phyloP scores from a whole-genome alignment of 116 monocot species.

The Trichopus zeylanicus region DNA sequence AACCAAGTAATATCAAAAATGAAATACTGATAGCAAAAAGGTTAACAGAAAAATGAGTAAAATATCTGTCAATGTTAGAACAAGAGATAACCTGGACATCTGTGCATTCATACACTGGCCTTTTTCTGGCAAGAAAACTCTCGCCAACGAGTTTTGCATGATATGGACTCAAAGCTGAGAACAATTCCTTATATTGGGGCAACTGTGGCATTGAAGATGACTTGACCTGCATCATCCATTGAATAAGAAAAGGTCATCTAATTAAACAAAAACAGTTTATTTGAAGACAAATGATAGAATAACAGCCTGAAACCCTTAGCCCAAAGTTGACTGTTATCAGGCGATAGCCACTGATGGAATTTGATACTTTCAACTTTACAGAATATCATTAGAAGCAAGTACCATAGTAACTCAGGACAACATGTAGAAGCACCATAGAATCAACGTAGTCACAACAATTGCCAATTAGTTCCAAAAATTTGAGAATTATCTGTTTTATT shows the following conservation, averaged over 20 bases:
- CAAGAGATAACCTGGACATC: constrained; percentile 70
- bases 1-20: too few species aligned
- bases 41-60: too few species aligned
- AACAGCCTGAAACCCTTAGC: background rate
- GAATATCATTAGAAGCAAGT: too few species aligned
- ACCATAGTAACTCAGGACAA: too few species aligned
- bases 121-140: constrained; percentile 84
- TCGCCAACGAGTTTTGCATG: constrained; percentile 89
- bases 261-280: background rate
- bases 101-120: constrained; percentile 92
- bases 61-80: background rate
- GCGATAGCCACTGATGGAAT: background rate
- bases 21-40: too few species aligned
- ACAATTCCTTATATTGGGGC: constrained; percentile 74
- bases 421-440: too few species aligned
- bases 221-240: constrained; percentile 54
- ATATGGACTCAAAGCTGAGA: constrained; percentile 73
- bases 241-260: background rate
- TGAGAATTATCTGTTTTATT: too few species aligned
- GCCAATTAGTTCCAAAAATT: too few species aligned
- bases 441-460: too few species aligned
- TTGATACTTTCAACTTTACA: background rate
- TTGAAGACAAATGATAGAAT: background rate
- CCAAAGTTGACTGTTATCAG: background rate
- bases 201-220: constrained; percentile 71